Conservation (phyloP, 768 basidiomycete species). For the Mycena kentingensis region DNA sequence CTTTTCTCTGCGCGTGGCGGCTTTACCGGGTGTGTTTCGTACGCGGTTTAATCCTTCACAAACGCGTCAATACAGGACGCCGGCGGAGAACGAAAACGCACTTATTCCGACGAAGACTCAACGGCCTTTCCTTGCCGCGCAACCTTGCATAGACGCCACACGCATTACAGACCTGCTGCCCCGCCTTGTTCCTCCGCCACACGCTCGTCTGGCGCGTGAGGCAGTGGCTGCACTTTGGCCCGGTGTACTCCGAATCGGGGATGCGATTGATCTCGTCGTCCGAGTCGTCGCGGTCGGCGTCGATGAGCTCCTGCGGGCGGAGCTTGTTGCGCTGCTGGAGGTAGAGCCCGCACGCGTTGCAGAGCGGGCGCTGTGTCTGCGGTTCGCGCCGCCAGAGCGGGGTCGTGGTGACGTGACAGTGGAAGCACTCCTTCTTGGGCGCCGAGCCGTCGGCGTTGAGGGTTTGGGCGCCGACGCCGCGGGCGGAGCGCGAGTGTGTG, state of each 20-base stretch:
- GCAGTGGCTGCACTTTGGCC: conserved; percentile 14
- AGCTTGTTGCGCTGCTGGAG: conserved; percentile 17
- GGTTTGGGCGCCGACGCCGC: background rate
- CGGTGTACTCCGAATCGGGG: conserved; percentile 13
- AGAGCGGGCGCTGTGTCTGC: conserved; percentile 6
- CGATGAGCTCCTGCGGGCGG: conserved; percentile 17
- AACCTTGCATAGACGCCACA: conserved; percentile 12
- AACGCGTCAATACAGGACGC: too few species aligned
- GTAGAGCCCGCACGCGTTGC: conserved; percentile 16
- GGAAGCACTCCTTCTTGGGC: conserved; percentile 8
- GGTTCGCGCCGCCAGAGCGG: conserved; percentile 19
- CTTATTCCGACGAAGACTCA: too few species aligned
- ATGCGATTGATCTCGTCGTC: conserved; percentile 6
- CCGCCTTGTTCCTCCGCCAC: conserved; percentile 15
- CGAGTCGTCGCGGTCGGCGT: conserved; percentile 10
- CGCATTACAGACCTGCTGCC: conserved; percentile 14
- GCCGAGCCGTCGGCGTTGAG: background rate
- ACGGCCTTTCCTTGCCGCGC: conserved; percentile 12
- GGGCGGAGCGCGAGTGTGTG: background rate
- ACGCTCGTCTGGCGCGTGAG: conserved; percentile 10
- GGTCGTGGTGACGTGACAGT: conserved; percentile 14
- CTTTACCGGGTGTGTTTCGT: too few species aligned
- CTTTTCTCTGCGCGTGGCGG: too few species aligned
- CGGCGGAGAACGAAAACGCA: too few species aligned
- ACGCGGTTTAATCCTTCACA: too few species aligned